Percentiles rank a stretch among this genome's conserved stretches.
phyloP scores from a whole-genome alignment of 225 moss, liverwort and hornwort genomes.

The Sphagnum tenellum region DNA sequence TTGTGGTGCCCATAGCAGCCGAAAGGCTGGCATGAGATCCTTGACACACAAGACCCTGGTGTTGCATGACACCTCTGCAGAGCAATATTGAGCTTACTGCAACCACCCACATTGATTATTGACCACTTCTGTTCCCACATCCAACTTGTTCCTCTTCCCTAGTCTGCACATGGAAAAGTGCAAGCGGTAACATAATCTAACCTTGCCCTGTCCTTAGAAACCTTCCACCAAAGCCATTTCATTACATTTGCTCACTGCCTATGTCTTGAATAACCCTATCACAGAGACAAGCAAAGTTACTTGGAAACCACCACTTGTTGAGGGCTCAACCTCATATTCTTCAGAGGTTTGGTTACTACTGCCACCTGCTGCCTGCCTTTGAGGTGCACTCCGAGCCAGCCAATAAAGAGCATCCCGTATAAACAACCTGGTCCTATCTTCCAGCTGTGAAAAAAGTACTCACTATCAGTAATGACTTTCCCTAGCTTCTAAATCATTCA shows the following conservation, averaged over 20 bases:
- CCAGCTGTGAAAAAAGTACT: slow-evolving; percentile 38
- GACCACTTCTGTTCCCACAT: too few relatives aligned
- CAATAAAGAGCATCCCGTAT: slow-evolving; percentile 88
- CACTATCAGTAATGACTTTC: neutral
- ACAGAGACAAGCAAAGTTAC: slow-evolving; percentile 17
- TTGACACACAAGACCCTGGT: slow-evolving; percentile 1
- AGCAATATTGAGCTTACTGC: slow-evolving; percentile 18
- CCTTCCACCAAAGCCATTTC: neutral
- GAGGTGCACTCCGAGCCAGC: slow-evolving; percentile 82
- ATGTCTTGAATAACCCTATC: neutral
- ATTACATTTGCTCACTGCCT: too few relatives aligned
- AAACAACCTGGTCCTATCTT: slow-evolving; percentile 63
- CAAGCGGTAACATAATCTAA: too few relatives aligned
- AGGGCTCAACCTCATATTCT: slow-evolving; percentile 69
- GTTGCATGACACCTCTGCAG: slow-evolving; percentile 1
- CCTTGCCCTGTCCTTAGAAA: slow-evolving; percentile 32
- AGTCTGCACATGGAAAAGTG: too few relatives aligned
- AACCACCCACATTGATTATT: neutral
- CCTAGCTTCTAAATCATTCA: neutral
- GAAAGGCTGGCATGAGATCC: slow-evolving; percentile 3
- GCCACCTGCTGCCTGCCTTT: slow-evolving; percentile 59
- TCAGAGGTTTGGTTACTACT: slow-evolving; percentile 48
- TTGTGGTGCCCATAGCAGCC: slow-evolving; percentile 11
- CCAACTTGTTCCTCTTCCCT: slow-evolving; percentile 26
- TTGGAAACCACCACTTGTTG: slow-evolving; percentile 68